These are phyloP conservation scores for Hamamelis virginiana DNA, from an alignment of 164 flowering plant genomes.

Conservation along the genomic window DNA sequence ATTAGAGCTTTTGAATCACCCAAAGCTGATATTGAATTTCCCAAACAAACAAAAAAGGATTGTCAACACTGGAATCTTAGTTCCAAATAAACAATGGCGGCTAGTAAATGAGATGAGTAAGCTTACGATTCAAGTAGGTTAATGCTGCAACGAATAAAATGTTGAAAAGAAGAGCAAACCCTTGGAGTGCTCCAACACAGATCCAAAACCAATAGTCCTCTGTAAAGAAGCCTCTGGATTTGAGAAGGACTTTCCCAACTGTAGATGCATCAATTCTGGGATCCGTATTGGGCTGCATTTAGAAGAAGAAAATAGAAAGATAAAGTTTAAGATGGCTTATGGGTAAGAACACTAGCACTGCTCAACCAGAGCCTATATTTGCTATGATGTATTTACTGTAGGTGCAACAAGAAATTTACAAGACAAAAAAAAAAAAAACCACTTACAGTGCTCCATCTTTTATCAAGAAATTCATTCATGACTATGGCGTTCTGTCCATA, in stretches of 20 bases:
- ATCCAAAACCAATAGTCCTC: slow-evolving; percentile 60
- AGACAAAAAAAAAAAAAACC: too few relatives aligned
- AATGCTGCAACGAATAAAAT: slow-evolving; percentile 47
- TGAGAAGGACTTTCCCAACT: slow-evolving; percentile 53
- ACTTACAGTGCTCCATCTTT: slow-evolving; percentile 55
- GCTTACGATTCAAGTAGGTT: slow-evolving; percentile 51
- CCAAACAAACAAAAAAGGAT: too few relatives aligned
- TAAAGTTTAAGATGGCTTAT: too few relatives aligned
- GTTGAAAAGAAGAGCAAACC: slow-evolving; percentile 55
- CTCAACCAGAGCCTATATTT: too few relatives aligned
- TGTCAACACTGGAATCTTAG: too few relatives aligned
- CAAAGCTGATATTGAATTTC: slow-evolving; percentile 34
- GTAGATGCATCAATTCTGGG: slow-evolving; percentile 36
- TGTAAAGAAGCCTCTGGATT: slow-evolving; percentile 42
- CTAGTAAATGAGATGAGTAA: too few relatives aligned
- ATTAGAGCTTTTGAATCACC: slow-evolving; percentile 34
- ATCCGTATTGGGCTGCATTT: slow-evolving; percentile 38
- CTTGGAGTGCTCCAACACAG: slow-evolving; percentile 49
- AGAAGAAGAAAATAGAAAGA: background rate
- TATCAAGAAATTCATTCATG: slow-evolving; percentile 55
- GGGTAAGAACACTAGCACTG: too few relatives aligned
- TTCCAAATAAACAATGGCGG: too few relatives aligned
- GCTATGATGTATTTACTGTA: background rate
- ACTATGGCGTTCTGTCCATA: slow-evolving; percentile 66
- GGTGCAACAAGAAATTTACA: too few relatives aligned